phyloP scores from a whole-genome alignment of 2,329 filamentous ascomycete species.

The Scedosporium dehoogii region DNA sequence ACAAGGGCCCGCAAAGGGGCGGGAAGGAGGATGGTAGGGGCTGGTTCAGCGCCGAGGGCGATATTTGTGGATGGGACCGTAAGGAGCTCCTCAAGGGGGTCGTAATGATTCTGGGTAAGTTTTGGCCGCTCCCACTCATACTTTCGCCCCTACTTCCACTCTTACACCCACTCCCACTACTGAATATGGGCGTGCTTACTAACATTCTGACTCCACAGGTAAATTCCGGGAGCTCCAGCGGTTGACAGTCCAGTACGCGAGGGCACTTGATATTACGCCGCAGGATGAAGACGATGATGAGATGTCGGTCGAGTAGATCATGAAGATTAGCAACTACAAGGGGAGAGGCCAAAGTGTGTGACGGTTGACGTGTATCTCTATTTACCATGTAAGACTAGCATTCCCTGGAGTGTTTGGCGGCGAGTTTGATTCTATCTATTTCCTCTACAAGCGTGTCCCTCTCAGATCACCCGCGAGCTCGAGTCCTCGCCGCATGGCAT shows the following conservation, averaged over 20 bases:
- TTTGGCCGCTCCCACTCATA: constrained; percentile 1
- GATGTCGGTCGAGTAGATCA: constrained; percentile 2
- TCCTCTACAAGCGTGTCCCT: background rate
- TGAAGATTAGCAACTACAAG: background rate
- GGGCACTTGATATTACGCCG: constrained; percentile 57
- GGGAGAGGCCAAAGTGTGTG: background rate
- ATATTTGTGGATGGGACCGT: constrained; percentile 84
- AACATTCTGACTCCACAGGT: constrained; percentile 39
- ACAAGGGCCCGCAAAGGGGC: constrained; percentile 31
- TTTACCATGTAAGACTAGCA: background rate
- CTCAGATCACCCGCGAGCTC: too few species aligned
- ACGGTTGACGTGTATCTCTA: background rate
- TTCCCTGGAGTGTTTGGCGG: background rate
- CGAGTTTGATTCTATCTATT: background rate
- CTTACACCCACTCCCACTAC: background rate
- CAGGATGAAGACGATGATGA: constrained; percentile 34
- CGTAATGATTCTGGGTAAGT: constrained; percentile 81
- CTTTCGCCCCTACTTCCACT: background rate
- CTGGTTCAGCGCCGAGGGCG: constrained; percentile 58
- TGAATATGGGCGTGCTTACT: constrained; percentile 13
- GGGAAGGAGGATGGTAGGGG: constrained; percentile 30
- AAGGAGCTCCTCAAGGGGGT: constrained; percentile 83
- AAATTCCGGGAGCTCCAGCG: constrained; percentile 94
- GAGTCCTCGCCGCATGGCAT: too few species aligned
- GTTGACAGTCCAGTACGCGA: constrained; percentile 88